Percentiles rank a stretch among this genome's conserved stretches.
Evolutionary conservation across 2,329 filamentous ascomycete genomes (phyloP).

Genomic region (Tolypocladium sp.): DNA sequence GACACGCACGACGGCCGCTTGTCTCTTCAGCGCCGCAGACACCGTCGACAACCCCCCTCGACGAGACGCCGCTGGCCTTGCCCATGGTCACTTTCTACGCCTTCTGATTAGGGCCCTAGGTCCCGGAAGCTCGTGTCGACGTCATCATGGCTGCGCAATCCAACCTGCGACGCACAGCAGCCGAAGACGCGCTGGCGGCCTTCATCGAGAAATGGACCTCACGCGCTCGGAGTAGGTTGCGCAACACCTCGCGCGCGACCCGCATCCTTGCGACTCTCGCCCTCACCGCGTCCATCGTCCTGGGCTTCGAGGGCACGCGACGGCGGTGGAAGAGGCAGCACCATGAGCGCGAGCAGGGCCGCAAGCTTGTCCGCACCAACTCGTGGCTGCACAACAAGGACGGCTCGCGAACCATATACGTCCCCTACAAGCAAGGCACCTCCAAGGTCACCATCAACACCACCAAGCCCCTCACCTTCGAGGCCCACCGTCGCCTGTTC

Average conservation of each 20-base stretch:
- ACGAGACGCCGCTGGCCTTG: background rate
- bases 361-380: conserved; percentile 77
- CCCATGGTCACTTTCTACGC: background rate
- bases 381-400: conserved; percentile 91
- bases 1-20: background rate
- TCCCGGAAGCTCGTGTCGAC: background rate
- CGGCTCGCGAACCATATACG: conserved; percentile 88
- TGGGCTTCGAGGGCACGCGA: conserved; percentile 68
- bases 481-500: conserved; percentile 89
- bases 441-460: conserved; percentile 86
- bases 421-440: conserved; percentile 80
- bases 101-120: background rate
- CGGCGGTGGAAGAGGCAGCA: conserved; percentile 65
- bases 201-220: conserved; percentile 53
- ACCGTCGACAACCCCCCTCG: background rate
- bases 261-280: conserved; percentile 69
- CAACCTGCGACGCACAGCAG: conserved; percentile 58
- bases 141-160: conserved; percentile 75
- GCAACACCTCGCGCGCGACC: conserved; percentile 58
- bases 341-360: conserved; percentile 74
- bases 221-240: conserved; percentile 44
- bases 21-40: background rate
- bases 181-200: conserved; percentile 57
- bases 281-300: conserved; percentile 69
- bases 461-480: conserved; percentile 89